phyloP scores from a whole-genome alignment of 2,329 filamentous ascomycete genomes.

The Emergomyces africanus region DNA sequence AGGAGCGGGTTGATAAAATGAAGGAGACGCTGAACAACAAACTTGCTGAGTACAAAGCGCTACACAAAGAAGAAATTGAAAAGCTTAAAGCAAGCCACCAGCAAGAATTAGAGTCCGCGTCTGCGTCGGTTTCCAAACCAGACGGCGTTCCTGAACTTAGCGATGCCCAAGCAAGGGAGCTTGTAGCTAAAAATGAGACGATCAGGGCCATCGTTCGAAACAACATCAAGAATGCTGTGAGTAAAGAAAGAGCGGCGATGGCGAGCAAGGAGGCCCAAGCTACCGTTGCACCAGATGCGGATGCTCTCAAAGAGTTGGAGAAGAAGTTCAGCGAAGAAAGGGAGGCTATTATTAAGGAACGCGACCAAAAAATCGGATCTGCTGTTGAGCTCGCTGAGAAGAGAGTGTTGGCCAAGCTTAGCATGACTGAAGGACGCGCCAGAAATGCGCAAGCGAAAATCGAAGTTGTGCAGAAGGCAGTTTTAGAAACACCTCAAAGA shows the following conservation, averaged over 20 bases:
- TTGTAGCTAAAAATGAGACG: constrained; percentile 38
- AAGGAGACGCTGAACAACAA: constrained; percentile 60
- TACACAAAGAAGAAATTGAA: constrained; percentile 39
- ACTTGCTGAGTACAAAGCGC: constrained; percentile 42
- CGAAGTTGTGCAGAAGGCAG: constrained; percentile 66
- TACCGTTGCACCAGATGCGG: constrained; percentile 18
- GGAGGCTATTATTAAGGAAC: constrained; percentile 31
- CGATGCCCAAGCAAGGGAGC: constrained; percentile 37
- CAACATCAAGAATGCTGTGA: constrained; percentile 43
- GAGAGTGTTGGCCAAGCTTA: constrained; percentile 60
- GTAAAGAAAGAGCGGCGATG: constrained; percentile 23
- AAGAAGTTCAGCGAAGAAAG: constrained; percentile 28
- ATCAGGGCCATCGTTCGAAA: constrained; percentile 39
- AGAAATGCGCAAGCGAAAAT: constrained; percentile 57
- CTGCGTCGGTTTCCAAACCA: constrained; percentile 13
- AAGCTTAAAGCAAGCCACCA: constrained; percentile 35
- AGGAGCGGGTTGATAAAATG: constrained; percentile 41
- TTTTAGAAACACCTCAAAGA: constrained; percentile 69
- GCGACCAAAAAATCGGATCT: constrained; percentile 44
- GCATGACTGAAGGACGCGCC: constrained; percentile 62
- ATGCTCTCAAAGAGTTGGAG: constrained; percentile 26
- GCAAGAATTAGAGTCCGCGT: constrained; percentile 26
- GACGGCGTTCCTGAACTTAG: constrained; percentile 31
- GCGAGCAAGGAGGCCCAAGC: constrained; percentile 11
- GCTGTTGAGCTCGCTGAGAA: constrained; percentile 62